Percentiles rank a stretch among this genome's conserved stretches.
phyloP scores from a whole-genome alignment of 306 rosid genomes.

The Crataegus laevigata region DNA sequence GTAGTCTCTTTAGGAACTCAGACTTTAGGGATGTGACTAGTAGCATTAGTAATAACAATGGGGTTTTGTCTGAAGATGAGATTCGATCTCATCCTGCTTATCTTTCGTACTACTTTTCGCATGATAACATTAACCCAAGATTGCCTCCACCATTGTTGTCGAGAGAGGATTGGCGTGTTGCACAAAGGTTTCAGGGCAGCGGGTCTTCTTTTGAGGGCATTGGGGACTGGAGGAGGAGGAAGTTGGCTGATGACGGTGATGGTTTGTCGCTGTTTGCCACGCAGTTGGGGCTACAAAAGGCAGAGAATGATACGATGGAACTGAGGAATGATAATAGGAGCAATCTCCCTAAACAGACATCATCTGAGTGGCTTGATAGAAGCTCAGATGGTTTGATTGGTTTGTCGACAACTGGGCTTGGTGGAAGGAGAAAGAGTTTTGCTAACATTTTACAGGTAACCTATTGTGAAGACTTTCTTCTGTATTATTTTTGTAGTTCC shows the following conservation, averaged over 20 bases:
- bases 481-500: not conserved
- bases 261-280: conserved; percentile 63
- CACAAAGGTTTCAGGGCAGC: conserved; percentile 73
- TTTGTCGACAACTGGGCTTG: conserved; percentile 48
- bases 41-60: conserved; percentile 34
- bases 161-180: conserved; percentile 92
- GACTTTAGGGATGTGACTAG: conserved; percentile 31
- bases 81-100: conserved; percentile 81
- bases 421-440: conserved; percentile 64
- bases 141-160: conserved; percentile 84
- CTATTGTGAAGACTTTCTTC: not conserved
- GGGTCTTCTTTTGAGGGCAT: conserved; percentile 51
- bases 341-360: conserved; percentile 45
- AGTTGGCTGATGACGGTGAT: conserved; percentile 31
- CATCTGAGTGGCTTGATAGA: conserved; percentile 46
- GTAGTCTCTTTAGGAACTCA: conserved; percentile 50
- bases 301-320: conserved; percentile 59
- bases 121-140: conserved; percentile 73
- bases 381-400: conserved; percentile 41
- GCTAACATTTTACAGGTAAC: conserved; percentile 83
- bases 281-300: conserved; percentile 65
- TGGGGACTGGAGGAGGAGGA: conserved; percentile 68
- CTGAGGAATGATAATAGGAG: conserved; percentile 46
- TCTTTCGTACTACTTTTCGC: conserved; percentile 79
- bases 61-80: conserved; percentile 76